phyloP scores from a whole-genome alignment of 441 rosid genomes.

The Capsella rubella region DNA sequence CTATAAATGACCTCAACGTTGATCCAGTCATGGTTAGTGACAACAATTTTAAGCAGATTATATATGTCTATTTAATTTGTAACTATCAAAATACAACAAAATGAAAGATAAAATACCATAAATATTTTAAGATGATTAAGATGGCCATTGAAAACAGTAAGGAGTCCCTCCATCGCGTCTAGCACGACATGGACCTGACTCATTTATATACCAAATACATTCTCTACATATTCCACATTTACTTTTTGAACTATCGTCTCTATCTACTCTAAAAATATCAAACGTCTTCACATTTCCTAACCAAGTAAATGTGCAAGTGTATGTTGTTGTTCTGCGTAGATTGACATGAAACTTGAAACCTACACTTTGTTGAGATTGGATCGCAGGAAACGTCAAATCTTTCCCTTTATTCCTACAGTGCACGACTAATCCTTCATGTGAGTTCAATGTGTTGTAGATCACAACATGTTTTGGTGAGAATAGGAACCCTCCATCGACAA shows the following conservation, averaged over 20 bases:
- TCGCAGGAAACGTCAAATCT: not conserved
- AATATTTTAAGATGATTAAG: not conserved
- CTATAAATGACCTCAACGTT: slow-evolving; percentile 16
- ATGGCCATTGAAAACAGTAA: slow-evolving; percentile 20
- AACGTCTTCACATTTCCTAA: slow-evolving; percentile 5
- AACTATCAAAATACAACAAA: not conserved
- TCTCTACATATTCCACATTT: slow-evolving; percentile 24
- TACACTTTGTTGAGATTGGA: not conserved
- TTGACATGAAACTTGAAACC: slow-evolving; percentile 29
- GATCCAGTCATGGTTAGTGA: slow-evolving; percentile 19
- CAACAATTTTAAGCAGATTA: not conserved
- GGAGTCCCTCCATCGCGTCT: slow-evolving; percentile 7
- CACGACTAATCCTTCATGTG: not conserved
- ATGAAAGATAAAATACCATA: slow-evolving; percentile 3
- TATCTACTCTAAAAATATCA: slow-evolving; percentile 27
- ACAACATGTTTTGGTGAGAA: slow-evolving; percentile 37
- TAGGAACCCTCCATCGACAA: not conserved
- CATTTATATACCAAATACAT: slow-evolving; percentile 33
- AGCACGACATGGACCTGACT: slow-evolving; percentile 26
- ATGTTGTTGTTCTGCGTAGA: slow-evolving; percentile 18
- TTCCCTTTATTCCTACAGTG: slow-evolving; percentile 6
- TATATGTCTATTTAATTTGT: not conserved
- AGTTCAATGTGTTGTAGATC: slow-evolving; percentile 8
- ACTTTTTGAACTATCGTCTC: slow-evolving; percentile 8
- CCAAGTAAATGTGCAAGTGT: slow-evolving; percentile 29